phyloP scores from a whole-genome alignment of 306 rosid genomes.

The Corylus heterophylla region DNA sequence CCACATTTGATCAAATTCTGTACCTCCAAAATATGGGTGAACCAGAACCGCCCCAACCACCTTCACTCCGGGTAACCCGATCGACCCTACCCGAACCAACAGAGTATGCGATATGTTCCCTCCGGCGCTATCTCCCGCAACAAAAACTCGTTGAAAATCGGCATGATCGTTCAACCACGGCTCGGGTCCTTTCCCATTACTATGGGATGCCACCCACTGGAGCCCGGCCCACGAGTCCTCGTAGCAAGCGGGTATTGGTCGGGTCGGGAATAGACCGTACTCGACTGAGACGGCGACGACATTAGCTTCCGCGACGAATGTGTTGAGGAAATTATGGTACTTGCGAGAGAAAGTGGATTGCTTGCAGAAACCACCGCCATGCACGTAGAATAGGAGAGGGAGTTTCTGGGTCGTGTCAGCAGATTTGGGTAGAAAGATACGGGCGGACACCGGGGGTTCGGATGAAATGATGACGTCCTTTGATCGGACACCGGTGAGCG shows the following conservation, averaged over 20 bases:
- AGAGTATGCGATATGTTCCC: background rate
- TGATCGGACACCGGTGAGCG: background rate
- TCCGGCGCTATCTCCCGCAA: background rate
- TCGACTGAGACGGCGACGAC: background rate
- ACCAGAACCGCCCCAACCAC: constrained; percentile 19
- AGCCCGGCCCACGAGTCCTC: constrained; percentile 4
- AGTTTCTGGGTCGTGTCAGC: background rate
- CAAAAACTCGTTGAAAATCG: background rate
- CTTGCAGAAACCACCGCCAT: constrained; percentile 5
- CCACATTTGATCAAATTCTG: background rate
- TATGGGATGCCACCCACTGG: background rate
- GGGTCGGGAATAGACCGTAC: background rate
- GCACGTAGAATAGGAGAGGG: background rate
- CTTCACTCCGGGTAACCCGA: constrained; percentile 5
- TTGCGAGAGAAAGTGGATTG: background rate
- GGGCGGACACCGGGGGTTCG: background rate
- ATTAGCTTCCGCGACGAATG: background rate
- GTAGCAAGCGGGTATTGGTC: constrained; percentile 10
- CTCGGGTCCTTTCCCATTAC: background rate
- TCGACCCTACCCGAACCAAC: background rate
- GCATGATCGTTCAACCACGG: background rate
- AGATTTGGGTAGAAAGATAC: background rate
- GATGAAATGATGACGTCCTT: constrained; percentile 11
- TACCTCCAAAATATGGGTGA: constrained; percentile 32
- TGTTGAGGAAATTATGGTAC: background rate